Base-by-base conservation (phyloP, 2,329 filamentous ascomycete genomes). In the Neodidymelliopsis sp. region DNA sequence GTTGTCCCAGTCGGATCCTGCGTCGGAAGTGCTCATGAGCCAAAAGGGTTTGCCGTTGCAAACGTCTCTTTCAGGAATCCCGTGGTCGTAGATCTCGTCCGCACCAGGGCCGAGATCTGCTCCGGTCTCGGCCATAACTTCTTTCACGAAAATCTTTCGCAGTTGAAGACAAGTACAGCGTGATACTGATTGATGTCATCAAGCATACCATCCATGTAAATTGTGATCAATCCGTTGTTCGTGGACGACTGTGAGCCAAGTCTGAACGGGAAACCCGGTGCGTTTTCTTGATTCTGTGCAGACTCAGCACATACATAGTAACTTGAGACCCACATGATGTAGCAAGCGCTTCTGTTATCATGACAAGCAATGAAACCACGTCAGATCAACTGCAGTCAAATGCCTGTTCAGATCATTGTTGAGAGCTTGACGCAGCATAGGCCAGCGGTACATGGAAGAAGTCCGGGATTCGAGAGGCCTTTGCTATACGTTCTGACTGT, bases 21-120 rank as follows among this genome's bases (percentile, higher is more conserved):
- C 4, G 18, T 25, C 22, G 34, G 33, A 29, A n/a, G 16, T 10
- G 18, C 31, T 15, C 18, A 25, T 7, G n/a, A 50, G 29, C 29
- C 8, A 35, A 23, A 34, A n/a, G 22, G 13, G 23, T 15, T 24
- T 34, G 4, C 34, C 40, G 40, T n/a, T 36, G 23, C 24, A 12
- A 18, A 15, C 39, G 11, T 22, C 16, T 41, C 30, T 30, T 36
- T 37, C 19, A 18, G 34, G 34, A 18, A 50, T 25, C 16, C 29
- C 30, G 30, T 36, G 41, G 20, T 20, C 15, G 18, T 40, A n/a
- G 24, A 15, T 9, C n/a, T n/a, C n/a, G 19, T 34, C 30, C 19
- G 29, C 15, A 23, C 2, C n/a, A 20, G 23, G 24, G 20, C 28
- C 39, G 39, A 25, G 18, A 10, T 13, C 2, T 18, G 9, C 15